Conservation (phyloP, 2,329 filamentous ascomycete species). For the Achaetomium macrosporum region DNA sequence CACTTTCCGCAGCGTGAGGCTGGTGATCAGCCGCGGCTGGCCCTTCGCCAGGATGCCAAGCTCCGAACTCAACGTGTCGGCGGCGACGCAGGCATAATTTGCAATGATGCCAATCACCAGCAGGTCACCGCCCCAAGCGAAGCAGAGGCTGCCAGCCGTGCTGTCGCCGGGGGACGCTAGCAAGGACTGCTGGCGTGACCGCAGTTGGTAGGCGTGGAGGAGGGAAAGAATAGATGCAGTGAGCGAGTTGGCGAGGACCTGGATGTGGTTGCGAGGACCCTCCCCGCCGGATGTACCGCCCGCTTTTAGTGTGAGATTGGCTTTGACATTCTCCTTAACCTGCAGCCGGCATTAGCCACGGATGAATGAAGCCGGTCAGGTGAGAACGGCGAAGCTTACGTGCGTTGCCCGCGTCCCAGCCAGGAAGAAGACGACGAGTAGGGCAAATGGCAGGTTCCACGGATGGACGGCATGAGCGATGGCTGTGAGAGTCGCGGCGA, state of each 20-base stretch:
- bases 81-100: constrained; percentile 86
- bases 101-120: constrained; percentile 61
- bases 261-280: constrained; percentile 74
- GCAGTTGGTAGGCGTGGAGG: constrained; percentile 56
- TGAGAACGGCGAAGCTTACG: constrained; percentile 38
- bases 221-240: constrained; percentile 63
- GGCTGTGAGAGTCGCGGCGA: constrained; percentile 67
- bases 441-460: constrained; percentile 83
- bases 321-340: constrained; percentile 85
- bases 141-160: constrained; percentile 43
- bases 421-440: constrained; percentile 81
- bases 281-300: constrained; percentile 71
- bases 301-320: constrained; percentile 70
- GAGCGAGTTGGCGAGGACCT: constrained; percentile 84
- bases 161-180: constrained; percentile 27
- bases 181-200: constrained; percentile 39
- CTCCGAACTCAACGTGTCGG: constrained; percentile 93
- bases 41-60: constrained; percentile 79
- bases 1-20: constrained; percentile 66
- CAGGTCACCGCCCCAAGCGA: constrained; percentile 55
- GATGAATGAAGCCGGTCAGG: not conserved
- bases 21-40: constrained; percentile 80
- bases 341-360: constrained; percentile 31
- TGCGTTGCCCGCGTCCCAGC: constrained; percentile 80
- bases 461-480: constrained; percentile 82